Evolutionary conservation across 192 early-diverging fungal genomes (phyloP), one percentile per base, ranked within the genome.

Genomic region (Podila epigama): DNA sequence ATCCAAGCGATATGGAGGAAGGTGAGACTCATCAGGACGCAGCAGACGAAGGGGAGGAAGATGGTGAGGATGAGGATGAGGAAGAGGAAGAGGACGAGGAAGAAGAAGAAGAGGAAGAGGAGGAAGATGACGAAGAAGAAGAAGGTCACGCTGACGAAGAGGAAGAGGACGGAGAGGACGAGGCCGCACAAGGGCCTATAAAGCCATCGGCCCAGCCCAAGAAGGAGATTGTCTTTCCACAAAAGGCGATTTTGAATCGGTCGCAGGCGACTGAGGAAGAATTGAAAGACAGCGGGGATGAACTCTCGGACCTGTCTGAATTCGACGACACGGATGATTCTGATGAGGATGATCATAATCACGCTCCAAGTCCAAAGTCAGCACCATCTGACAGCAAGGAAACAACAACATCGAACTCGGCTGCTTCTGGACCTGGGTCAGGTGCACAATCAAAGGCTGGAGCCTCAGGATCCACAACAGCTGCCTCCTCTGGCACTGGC

Each of bases 281-380:
- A 16, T 66, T 77, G 10, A 77, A 77, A 56, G 73, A 77, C 51
- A 77, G 73, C 39, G 73, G 73, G 28, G 73, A 77, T 37, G 73
- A 77, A 18, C 57, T 77, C 1, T 77, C 73, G 0, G 73, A 77
- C 29, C 73, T 77, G 0, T 77, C 73, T 13, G 73, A 77, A 31
- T 77, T 77, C 61, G 73, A 77, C 3, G 73, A 77, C 50, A 64
- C 66, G 18, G 73, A 77, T 37, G 73, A 77, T 36, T 77, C 73
- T 8, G 73, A 77, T 48, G 73, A 72, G 29, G 70, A 77, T 16
- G 73, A 77, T 11, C 35, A 67, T 25, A 40, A 77, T 22, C 39
- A 61, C 16, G 33, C 68, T 18, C 56, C 48, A 7, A 37, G 63
- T 10, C 16, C 41, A 2, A 77, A 68, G 33, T 3, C 42, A 2